Conservation (phyloP, 805 yeast genomes). For the Lipomyces japonicus region DNA sequence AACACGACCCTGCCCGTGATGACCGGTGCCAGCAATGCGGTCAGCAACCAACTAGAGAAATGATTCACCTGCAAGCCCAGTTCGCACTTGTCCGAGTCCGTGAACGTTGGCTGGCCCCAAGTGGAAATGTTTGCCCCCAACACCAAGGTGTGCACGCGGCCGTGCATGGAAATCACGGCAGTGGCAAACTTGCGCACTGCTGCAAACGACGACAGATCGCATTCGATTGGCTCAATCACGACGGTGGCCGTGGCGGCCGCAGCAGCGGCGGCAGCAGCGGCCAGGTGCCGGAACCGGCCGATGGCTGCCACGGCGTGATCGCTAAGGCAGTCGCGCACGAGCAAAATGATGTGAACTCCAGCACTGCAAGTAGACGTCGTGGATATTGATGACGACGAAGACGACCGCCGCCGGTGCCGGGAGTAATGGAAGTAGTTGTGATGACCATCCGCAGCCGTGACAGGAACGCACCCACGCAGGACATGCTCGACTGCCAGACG, state of each 20-base stretch:
- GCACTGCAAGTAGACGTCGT: slow-evolving; percentile 4
- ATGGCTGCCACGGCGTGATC: slow-evolving; percentile 15
- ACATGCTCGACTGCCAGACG: slow-evolving; percentile 20
- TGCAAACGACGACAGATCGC: slow-evolving; percentile 15
- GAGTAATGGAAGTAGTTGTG: background rate
- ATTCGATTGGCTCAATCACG: slow-evolving; percentile 2
- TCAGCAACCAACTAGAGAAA: slow-evolving; percentile 25
- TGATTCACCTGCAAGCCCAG: slow-evolving; percentile 25
- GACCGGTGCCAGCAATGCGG: slow-evolving; percentile 8
- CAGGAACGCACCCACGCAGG: slow-evolving; percentile 2
- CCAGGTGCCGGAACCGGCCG: slow-evolving; percentile 8
- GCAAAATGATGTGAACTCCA: slow-evolving; percentile 14
- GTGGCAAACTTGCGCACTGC: slow-evolving; percentile 22
- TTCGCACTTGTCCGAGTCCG: slow-evolving; percentile 19
- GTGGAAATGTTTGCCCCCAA: slow-evolving; percentile 23
- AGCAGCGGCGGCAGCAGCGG: slow-evolving; percentile 1
- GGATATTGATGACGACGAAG: background rate
- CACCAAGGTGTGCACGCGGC: slow-evolving; percentile 18
- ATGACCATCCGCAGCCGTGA: background rate
- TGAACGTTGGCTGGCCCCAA: slow-evolving; percentile 25
- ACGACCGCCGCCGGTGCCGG: slow-evolving; percentile 3
- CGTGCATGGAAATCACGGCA: slow-evolving; percentile 29
- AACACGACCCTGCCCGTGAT: slow-evolving; percentile 24
- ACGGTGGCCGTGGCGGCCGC: background rate
- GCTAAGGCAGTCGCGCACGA: slow-evolving; percentile 19